Percentiles rank a stretch among this genome's conserved stretches.
These are phyloP conservation scores for Monilinia vaccinii-corymbosi DNA, from an alignment of 2,329 filamentous ascomycete species.

Conservation along the genomic window DNA sequence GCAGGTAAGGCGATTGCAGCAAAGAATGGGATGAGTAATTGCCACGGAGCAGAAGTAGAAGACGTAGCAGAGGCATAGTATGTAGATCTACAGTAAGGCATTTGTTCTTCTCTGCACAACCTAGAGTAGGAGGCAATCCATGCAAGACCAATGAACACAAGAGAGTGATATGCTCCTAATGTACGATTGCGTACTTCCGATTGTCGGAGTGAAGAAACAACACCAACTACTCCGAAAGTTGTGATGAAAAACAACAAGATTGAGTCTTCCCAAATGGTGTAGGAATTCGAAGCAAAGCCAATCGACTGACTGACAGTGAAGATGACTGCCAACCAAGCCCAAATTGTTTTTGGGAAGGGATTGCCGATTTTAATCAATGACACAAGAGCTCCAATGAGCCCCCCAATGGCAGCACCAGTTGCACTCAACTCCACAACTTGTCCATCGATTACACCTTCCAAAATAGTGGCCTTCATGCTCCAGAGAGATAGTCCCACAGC, in stretches of 20 bases:
- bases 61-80: conserved; percentile 90
- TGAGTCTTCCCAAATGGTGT: conserved; percentile 97
- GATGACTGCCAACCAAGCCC: conserved; percentile 77
- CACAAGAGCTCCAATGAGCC: conserved; percentile 34
- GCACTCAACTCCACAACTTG: conserved; percentile 20
- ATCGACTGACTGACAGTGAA: conserved; percentile 83
- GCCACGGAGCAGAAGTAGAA: conserved; percentile 88
- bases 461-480: conserved; percentile 9
- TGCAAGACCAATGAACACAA: conserved; percentile 71
- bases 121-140: conserved; percentile 79
- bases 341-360: conserved; percentile 63
- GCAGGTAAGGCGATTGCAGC: conserved; percentile 63
- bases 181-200: conserved; percentile 57
- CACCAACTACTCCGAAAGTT: conserved; percentile 73
- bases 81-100: conserved; percentile 91
- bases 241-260: conserved; percentile 86
- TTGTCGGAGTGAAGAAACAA: conserved; percentile 67
- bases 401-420: conserved; percentile 19
- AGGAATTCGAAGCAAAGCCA: conserved; percentile 95
- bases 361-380: conserved; percentile 32
- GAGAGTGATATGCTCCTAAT: conserved; percentile 74
- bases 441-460: conserved; percentile 7
- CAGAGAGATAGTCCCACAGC: conserved; percentile 19
- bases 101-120: conserved; percentile 94
- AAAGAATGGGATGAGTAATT: conserved; percentile 70